These are phyloP conservation scores for Magnusiomyces paraingens DNA, from an alignment of 1,139 yeast genomes.

Conservation along the genomic window DNA sequence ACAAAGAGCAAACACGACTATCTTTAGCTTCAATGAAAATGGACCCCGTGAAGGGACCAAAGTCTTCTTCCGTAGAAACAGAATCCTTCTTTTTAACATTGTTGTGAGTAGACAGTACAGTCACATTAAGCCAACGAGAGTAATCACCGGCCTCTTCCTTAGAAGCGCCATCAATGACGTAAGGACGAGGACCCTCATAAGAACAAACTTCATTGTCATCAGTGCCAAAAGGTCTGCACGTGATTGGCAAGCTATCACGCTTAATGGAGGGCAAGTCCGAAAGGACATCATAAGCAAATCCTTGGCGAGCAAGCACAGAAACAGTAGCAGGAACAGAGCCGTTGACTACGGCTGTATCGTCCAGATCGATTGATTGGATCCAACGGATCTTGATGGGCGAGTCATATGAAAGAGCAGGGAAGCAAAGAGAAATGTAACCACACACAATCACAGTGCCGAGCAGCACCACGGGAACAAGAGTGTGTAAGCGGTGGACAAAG, in stretches of 20 bases:
- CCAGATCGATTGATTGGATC: constrained; percentile 50
- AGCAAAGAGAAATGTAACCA: constrained; percentile 35
- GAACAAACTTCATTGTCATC: constrained; percentile 50
- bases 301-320: constrained; percentile 48
- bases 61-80: constrained; percentile 25
- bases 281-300: constrained; percentile 40
- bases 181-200: constrained; percentile 51
- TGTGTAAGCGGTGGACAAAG: constrained; percentile 63
- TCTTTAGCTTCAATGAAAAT: constrained; percentile 51
- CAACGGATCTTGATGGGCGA: constrained; percentile 69
- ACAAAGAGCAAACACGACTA: constrained; percentile 56
- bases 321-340: constrained; percentile 34
- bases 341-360: constrained; percentile 21
- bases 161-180: constrained; percentile 40
- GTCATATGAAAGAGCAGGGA: constrained; percentile 49
- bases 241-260: constrained; percentile 28
- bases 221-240: constrained; percentile 31
- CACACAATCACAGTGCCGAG: constrained; percentile 36
- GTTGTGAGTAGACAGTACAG: constrained; percentile 43
- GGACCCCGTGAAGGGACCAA: constrained; percentile 63
- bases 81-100: constrained; percentile 28
- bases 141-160: constrained; percentile 28
- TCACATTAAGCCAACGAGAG: constrained; percentile 43
- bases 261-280: constrained; percentile 61
- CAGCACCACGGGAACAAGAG: constrained; percentile 41